Conservation (phyloP, 352 stramenopile genomes). For the Globisporangium spinosum region DNA sequence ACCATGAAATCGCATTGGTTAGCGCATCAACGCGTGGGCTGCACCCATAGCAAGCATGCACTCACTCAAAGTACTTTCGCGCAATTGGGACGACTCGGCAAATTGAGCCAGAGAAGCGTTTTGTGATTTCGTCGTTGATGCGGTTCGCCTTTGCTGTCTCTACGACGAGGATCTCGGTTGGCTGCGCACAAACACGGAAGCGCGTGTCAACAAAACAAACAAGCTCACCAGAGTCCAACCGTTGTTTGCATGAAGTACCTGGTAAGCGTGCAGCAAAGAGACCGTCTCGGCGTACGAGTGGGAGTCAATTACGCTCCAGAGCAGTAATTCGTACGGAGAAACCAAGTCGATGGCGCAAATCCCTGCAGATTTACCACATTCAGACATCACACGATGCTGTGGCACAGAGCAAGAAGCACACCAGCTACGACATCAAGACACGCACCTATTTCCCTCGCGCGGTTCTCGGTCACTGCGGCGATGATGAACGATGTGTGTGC, state of each 20-base stretch:
- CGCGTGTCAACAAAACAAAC: background rate
- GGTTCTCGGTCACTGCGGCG: constrained; percentile 18
- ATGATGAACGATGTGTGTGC: constrained; percentile 18
- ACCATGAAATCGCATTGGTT: background rate
- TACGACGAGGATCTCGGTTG: constrained; percentile 71
- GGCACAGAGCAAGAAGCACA: background rate
- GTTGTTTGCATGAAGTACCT: constrained; percentile 26
- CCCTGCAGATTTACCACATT: constrained; percentile 17
- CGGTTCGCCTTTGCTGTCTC: constrained; percentile 51
- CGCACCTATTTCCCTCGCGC: constrained; percentile 17
- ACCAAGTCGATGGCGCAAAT: constrained; percentile 73
- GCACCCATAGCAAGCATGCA: background rate
- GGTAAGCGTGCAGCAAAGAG: constrained; percentile 64
- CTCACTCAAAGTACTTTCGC: constrained; percentile 79
- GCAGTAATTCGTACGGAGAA: constrained; percentile 62
- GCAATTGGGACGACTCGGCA: constrained; percentile 67
- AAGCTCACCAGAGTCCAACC: background rate
- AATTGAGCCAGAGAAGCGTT: constrained; percentile 45
- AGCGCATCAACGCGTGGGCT: background rate
- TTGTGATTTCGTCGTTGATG: constrained; percentile 70
- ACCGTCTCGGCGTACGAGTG: constrained; percentile 70
- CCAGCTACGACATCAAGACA: background rate
- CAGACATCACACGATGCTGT: too few species aligned
- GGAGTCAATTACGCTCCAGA: constrained; percentile 81
- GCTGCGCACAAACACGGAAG: constrained; percentile 24